Evolutionary conservation across 495 filamentous ascomycete genomes (phyloP).

Genomic region (Penicillium maclennaniae): DNA sequence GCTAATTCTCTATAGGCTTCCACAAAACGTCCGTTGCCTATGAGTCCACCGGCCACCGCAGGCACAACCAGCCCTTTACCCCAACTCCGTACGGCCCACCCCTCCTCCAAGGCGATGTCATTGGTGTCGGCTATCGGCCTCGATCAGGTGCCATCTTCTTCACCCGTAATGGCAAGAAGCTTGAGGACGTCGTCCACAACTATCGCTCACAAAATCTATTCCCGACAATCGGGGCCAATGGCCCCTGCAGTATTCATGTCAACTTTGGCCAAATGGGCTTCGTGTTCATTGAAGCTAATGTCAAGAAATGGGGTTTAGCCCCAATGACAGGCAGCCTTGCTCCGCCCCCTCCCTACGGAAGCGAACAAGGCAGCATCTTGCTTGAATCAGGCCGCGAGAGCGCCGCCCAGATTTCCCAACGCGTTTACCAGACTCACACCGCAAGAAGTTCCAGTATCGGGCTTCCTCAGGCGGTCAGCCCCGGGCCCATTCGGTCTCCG

Average conservation of each 20-base stretch:
- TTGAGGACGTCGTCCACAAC: constrained; percentile 92
- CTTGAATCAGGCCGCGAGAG: constrained; percentile 79
- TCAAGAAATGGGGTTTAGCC: constrained; percentile 98
- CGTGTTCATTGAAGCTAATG: constrained; percentile 98
- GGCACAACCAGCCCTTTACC: constrained; percentile 87
- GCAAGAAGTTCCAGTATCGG: constrained; percentile 52
- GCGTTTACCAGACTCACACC: constrained; percentile 49
- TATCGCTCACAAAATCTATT: constrained; percentile 95
- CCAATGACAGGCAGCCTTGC: constrained; percentile 94
- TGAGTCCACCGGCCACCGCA: constrained; percentile 76
- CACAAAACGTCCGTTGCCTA: constrained; percentile 92
- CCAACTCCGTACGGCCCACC: constrained; percentile 74
- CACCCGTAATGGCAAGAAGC: constrained; percentile 93
- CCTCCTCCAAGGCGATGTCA: constrained; percentile 88
- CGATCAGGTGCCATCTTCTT: constrained; percentile 95
- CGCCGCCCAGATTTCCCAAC: constrained; percentile 52
- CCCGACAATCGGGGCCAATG: constrained; percentile 90
- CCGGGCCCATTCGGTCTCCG: constrained; percentile 85
- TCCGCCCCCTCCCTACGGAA: constrained; percentile 93
- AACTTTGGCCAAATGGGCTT: constrained; percentile 98
- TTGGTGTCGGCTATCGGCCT: constrained; percentile 93
- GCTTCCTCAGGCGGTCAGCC: constrained; percentile 70
- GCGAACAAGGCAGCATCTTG: constrained; percentile 91
- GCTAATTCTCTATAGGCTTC: constrained; percentile 56
- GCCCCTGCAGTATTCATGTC: constrained; percentile 86